phyloP scores from a whole-genome alignment of 805 yeast species.

The Babjeviella inositovora region DNA sequence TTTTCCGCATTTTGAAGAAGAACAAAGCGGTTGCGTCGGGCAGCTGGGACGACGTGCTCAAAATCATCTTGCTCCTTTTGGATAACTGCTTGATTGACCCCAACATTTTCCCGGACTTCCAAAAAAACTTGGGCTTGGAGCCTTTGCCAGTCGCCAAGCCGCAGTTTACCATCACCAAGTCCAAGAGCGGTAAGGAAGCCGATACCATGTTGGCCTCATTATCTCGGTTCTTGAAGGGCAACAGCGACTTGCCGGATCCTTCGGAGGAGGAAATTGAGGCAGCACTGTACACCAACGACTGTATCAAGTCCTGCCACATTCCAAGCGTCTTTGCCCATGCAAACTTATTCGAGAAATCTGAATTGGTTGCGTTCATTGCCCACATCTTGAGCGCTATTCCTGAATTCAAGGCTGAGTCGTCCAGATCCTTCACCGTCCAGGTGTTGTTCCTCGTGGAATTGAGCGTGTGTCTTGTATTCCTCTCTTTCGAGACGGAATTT shows the following conservation, averaged over 20 bases:
- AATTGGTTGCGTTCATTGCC: background rate
- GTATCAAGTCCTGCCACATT: constrained; percentile 58
- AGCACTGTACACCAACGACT: constrained; percentile 69
- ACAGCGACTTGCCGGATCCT: constrained; percentile 79
- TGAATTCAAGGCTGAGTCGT: no score
- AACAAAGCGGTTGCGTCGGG: constrained; percentile 29
- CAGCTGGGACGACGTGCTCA: constrained; percentile 47
- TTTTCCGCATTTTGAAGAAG: constrained; percentile 61
- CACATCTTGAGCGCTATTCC: no score
- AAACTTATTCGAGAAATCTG: constrained; percentile 6
- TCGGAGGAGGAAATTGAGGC: constrained; percentile 84
- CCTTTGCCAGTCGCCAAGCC: constrained; percentile 50
- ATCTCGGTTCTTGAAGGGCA: constrained; percentile 82
- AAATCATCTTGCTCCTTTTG: constrained; percentile 45
- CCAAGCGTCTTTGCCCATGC: constrained; percentile 31
- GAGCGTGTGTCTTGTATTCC: constrained; percentile 12
- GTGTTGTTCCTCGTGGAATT: no score
- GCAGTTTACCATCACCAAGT: constrained; percentile 43
- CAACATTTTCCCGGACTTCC: constrained; percentile 42
- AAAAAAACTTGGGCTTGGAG: constrained; percentile 33
- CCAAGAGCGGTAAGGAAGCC: constrained; percentile 49
- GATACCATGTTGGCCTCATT: constrained; percentile 85
- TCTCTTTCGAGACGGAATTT: no score
- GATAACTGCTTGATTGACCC: constrained; percentile 63
- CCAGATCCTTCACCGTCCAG: no score